These are phyloP conservation scores for Musa troglodytarum DNA, from an alignment of 176 grass and related monocot genomes.

Conservation along the genomic window DNA sequence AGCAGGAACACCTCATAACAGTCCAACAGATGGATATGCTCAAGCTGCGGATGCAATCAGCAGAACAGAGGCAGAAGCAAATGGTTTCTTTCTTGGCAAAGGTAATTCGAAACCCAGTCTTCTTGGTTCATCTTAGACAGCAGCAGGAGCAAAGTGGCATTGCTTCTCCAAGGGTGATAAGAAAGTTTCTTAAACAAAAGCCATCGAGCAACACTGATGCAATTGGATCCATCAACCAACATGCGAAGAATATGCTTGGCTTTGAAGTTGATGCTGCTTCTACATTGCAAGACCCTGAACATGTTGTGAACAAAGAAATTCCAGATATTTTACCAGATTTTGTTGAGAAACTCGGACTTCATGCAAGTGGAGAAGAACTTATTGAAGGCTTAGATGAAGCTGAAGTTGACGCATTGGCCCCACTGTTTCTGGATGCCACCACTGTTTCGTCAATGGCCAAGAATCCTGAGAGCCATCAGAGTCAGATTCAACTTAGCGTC, in stretches of 20 bases:
- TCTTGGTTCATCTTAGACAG: constrained; percentile 47
- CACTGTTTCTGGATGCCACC: constrained; percentile 12
- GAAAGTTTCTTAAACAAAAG: constrained; percentile 66
- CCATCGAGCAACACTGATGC: constrained; percentile 21
- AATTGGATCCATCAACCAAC: constrained; percentile 33
- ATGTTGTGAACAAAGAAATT: constrained; percentile 16
- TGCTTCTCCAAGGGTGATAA: constrained; percentile 32
- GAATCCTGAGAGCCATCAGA: background rate
- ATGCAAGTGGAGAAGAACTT: constrained; percentile 25
- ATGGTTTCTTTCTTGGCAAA: constrained; percentile 89
- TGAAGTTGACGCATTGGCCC: constrained; percentile 26
- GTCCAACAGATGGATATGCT: constrained; percentile 61
- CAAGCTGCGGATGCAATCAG: constrained; percentile 54
- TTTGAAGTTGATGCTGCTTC: constrained; percentile 6
- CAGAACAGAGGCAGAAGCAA: constrained; percentile 71
- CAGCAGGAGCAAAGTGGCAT: constrained; percentile 40
- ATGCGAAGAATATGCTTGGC: constrained; percentile 17
- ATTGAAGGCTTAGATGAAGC: constrained; percentile 7
- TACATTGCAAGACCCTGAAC: constrained; percentile 2
- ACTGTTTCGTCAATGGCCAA: constrained; percentile 1
- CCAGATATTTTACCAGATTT: constrained; percentile 34
- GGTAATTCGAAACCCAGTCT: constrained; percentile 49
- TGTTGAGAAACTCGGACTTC: constrained; percentile 18
- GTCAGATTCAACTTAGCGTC: constrained; percentile 11
- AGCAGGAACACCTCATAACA: constrained; percentile 53